Evolutionary conservation across 768 basidiomycete species (phyloP).

Genomic region (Asterophora lycoperdoides): DNA sequence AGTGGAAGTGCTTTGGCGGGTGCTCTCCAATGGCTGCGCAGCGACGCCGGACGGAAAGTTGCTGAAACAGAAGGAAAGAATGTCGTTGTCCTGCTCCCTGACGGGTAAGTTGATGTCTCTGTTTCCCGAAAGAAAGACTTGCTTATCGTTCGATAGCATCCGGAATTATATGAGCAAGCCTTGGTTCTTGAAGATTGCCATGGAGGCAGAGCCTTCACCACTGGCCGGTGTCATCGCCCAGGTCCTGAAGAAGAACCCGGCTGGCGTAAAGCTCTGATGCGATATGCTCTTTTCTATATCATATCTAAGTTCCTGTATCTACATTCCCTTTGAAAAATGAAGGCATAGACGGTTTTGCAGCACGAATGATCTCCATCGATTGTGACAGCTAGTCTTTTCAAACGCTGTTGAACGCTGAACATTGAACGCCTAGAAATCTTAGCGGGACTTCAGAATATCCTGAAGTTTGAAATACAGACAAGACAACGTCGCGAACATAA

Average conservation of each 20-base stretch:
- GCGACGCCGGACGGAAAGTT: slow-evolving; percentile 56
- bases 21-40: slow-evolving; percentile 72
- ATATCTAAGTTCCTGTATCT: neutral
- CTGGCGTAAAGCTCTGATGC: slow-evolving; percentile 2
- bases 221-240: slow-evolving; percentile 46
- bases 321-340: neutral
- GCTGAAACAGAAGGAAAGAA: slow-evolving; percentile 72
- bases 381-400: no score
- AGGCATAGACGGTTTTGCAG: no score
- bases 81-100: slow-evolving; percentile 85
- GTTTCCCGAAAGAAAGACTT: slow-evolving; percentile 1
- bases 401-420: no score
- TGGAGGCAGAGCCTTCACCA: slow-evolving; percentile 50
- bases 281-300: neutral
- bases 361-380: no score
- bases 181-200: slow-evolving; percentile 78
- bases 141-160: slow-evolving; percentile 44
- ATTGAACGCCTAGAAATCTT: no score
- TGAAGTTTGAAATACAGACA: no score
- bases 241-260: slow-evolving; percentile 16
- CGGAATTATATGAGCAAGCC: slow-evolving; percentile 94
- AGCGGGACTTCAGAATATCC: no score
- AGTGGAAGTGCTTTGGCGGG: slow-evolving; percentile 84
- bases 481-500: no score
- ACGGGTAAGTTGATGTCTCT: slow-evolving; percentile 59